phyloP scores from a whole-genome alignment of 2,329 filamentous ascomycete species.

The Cladophialophora bantiana region DNA sequence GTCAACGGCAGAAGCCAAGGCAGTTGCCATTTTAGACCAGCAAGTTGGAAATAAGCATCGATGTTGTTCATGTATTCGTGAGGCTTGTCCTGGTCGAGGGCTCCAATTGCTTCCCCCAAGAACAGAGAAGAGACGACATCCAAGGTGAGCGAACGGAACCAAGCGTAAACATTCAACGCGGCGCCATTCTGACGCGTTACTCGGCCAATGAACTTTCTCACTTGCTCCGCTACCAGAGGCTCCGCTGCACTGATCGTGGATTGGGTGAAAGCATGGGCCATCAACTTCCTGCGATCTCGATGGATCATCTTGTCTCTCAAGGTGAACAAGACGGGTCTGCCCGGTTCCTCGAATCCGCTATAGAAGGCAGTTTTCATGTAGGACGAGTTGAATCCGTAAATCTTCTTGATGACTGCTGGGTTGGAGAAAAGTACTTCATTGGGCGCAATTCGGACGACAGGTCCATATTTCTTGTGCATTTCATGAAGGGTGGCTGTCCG shows the following conservation, averaged over 20 bases:
- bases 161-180: conserved; percentile 18
- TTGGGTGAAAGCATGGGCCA: conserved; percentile 19
- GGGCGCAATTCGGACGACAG: too few species aligned
- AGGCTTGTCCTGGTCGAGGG: background rate
- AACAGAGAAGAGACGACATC: conserved; percentile 21
- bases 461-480: too few species aligned
- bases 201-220: conserved; percentile 9
- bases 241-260: background rate
- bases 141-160: conserved; percentile 17
- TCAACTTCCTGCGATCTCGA: conserved; percentile 7
- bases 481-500: too few species aligned
- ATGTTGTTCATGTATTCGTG: conserved; percentile 18
- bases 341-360: background rate
- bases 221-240: conserved; percentile 12
- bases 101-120: conserved; percentile 2
- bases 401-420: too few species aligned
- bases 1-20: conserved; percentile 13
- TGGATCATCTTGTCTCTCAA: conserved; percentile 1
- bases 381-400: too few species aligned
- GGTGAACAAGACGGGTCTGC: conserved; percentile 15
- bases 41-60: conserved; percentile 8
- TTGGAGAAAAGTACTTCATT: too few species aligned
- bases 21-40: conserved; percentile 16
- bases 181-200: conserved; percentile 9
- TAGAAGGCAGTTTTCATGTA: too few species aligned